Percentiles rank a stretch among this genome's conserved stretches.
Evolutionary conservation across 1,284 basidiomycete species (phyloP).

Genomic region (Cutaneotrichosporon sp.): DNA sequence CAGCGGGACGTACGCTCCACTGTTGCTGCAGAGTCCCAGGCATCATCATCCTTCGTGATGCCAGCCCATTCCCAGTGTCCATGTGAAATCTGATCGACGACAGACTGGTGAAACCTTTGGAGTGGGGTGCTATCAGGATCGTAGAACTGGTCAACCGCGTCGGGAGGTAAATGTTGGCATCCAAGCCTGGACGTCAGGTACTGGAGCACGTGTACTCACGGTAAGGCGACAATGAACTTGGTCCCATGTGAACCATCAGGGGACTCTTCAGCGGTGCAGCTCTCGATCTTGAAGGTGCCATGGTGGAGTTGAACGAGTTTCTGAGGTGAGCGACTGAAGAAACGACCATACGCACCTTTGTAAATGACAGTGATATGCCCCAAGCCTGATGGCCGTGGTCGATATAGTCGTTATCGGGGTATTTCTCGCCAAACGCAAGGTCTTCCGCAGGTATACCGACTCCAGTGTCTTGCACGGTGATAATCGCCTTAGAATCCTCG

Average conservation of each 20-base stretch:
- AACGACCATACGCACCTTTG: conserved; percentile 12
- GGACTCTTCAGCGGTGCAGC: conserved; percentile 34
- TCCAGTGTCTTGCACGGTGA: conserved; percentile 48
- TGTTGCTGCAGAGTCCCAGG: background rate
- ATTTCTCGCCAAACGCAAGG: conserved; percentile 44
- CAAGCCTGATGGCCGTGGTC: conserved; percentile 46
- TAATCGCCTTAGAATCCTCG: conserved; percentile 20
- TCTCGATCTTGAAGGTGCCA: conserved; percentile 47
- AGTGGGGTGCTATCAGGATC: background rate
- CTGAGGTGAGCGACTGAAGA: conserved; percentile 1
- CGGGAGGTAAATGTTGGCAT: conserved; percentile 33
- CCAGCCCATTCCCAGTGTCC: background rate
- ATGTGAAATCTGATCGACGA: background rate
- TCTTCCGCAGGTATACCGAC: conserved; percentile 47
- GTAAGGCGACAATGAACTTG: conserved; percentile 37
- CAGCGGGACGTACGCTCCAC: conserved; percentile 10
- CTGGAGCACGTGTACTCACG: conserved; percentile 19
- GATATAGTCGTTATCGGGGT: conserved; percentile 41
- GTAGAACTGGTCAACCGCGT: conserved; percentile 26
- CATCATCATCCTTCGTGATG: background rate
- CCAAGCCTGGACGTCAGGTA: conserved; percentile 27
- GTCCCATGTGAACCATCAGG: conserved; percentile 39
- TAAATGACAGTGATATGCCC: conserved; percentile 45
- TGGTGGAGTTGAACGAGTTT: conserved; percentile 51
- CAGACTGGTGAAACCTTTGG: background rate